Base-by-base conservation (phyloP, 176 grass and related monocot species). In the Oryza glumipatula region DNA sequence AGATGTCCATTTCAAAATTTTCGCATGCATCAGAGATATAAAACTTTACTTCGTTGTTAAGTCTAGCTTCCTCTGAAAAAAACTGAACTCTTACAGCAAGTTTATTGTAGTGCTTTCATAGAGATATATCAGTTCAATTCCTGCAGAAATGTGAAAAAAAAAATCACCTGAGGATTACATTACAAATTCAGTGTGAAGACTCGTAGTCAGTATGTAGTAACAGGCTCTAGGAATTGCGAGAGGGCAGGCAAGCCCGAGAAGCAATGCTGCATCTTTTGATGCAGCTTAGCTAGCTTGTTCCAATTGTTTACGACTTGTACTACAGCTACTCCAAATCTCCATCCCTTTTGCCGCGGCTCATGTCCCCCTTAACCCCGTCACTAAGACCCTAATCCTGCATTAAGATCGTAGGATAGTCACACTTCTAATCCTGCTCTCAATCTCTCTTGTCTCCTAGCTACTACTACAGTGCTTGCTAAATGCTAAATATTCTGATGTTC, bases 191-290 rank as follows among this genome's bases (percentile, higher is more conserved):
- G 45, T 30, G 56, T 3, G 17, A 22, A 61, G 56, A 12, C 19
- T 12, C 23, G 23, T 17, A 28, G 39, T 13, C 13, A 49, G 16
- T 7, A 11, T 14, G 24, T 11, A 16, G 41, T 61, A 22, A 2
- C 36, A 38, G 76, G 67, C 75, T 74, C 38, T 60, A 83, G 43
- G 67, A 11, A 66, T 3, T 0, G 56, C 67, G 80, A 78, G 44
- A 80, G 46, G 85, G 60, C 48, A 65, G 21, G 65, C 70, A 38
- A 33, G 85, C 38, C 79, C 80, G 30, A 23, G 66, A 88, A 76
- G 79, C 65, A 38, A 82, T 77, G 3, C 28, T 21, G 32, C 19
- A 22, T 23, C 48, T 89, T 89, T 89, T 65, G 49, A 80, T 81
- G 82, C 82, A 81, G 70, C 48, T 68, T 33, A 13, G 0, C n/a